Evolutionary conservation across 2,329 filamentous ascomycete species (phyloP), one percentile per base, ranked within the genome.

Genomic region (Cytospora chrysosperma): DNA sequence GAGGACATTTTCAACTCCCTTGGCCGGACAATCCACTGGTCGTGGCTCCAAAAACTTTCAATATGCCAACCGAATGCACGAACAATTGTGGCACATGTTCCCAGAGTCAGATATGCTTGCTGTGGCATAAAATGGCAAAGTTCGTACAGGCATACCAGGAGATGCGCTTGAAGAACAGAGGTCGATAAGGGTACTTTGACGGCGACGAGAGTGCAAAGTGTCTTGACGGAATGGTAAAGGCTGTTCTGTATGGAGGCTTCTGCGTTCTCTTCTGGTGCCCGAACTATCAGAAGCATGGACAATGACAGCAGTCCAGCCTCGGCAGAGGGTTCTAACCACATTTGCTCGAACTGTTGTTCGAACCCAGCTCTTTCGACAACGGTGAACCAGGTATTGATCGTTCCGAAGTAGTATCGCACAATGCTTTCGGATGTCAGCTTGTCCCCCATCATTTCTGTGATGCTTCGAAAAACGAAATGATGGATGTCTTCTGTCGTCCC

Each of bases 111-210:
- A 53, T 72, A 73, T 12, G 71, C 71, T 62, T 73, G 71, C 57
- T 72, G 71, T 10, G 70, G 69, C 69, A 72, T 69, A 26, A 66
- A 53, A 28, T 73, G 70, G 13, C 69, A 68, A 47, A 70, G 69
- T 55, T 73, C 72, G 62, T 73, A 73, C 67, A 72, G 53, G 61
- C 69, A 70, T 30, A 73, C 59, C 19, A 73, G 67, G 34, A 73
- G 67, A 50, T 72, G 65, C 49, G 71, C 69, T 52, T 73, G 72
- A 55, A 73, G 51, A 24, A 72, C 56, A 24, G 65, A 56, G 5
- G 67, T 65, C 19, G 71, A 70, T 10, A 72, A 57, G 4, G 70
- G 64, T 19, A 63, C 61, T 28, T 68, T 71, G 58, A 67, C 69
- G 55, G 70, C 69, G 52, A 73, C 69, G 17, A 72, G 56, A 56